phyloP scores from a whole-genome alignment of 2,329 filamentous ascomycete genomes.

The Arachnomyces sp. region DNA sequence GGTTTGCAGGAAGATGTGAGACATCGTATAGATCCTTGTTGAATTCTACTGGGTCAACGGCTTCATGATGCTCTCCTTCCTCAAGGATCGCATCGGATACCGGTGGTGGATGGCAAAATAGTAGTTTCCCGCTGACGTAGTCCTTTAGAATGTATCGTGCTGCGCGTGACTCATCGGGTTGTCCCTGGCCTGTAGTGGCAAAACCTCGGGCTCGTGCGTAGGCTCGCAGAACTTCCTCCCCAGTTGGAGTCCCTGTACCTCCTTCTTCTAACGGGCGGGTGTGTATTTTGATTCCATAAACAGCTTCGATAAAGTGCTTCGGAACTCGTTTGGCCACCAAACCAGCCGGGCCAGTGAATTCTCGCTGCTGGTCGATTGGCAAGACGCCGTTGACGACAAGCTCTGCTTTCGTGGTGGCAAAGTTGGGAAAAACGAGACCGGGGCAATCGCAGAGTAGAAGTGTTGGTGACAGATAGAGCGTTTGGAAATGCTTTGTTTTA shows the following conservation, averaged over 20 bases:
- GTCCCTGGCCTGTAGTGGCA: slow-evolving; percentile 77
- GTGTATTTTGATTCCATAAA: slow-evolving; percentile 87
- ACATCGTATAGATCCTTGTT: slow-evolving; percentile 85
- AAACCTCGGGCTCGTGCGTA: slow-evolving; percentile 89
- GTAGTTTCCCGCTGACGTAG: slow-evolving; percentile 91
- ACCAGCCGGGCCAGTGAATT: slow-evolving; percentile 78
- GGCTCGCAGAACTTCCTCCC: slow-evolving; percentile 73
- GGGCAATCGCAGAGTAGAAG: slow-evolving; percentile 96
- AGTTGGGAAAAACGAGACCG: slow-evolving; percentile 97
- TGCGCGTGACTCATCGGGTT: slow-evolving; percentile 88
- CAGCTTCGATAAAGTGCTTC: slow-evolving; percentile 76
- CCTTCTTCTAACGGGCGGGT: slow-evolving; percentile 81
- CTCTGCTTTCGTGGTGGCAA: slow-evolving; percentile 91
- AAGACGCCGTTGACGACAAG: slow-evolving; percentile 91
- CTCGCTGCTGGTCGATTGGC: slow-evolving; percentile 91
- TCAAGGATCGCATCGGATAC: slow-evolving; percentile 39
- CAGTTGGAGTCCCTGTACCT: slow-evolving; percentile 77
- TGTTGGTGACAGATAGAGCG: slow-evolving; percentile 82
- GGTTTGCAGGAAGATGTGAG: slow-evolving; percentile 71
- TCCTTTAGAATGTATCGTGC: slow-evolving; percentile 89
- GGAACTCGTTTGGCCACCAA: slow-evolving; percentile 82
- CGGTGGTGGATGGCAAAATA: slow-evolving; percentile 86
- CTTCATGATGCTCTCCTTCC: slow-evolving; percentile 18
- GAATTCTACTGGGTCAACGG: slow-evolving; percentile 67
- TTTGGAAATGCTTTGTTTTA: slow-evolving; percentile 99